These are phyloP conservation scores for Hyphopichia homilentoma DNA, from an alignment of 805 yeast genomes.

Conservation along the genomic window DNA sequence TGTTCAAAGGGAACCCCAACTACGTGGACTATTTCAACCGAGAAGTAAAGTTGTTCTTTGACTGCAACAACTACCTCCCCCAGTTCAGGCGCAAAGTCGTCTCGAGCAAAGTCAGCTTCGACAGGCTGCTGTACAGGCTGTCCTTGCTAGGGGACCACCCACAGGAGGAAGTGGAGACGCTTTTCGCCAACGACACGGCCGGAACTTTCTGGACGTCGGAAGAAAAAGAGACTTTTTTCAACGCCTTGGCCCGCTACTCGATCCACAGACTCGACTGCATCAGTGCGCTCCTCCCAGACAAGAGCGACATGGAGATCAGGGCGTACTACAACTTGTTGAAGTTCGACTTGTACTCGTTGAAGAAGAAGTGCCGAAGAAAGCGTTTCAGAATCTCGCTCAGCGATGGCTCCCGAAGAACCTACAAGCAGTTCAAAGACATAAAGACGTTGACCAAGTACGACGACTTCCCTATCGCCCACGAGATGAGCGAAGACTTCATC, in stretches of 20 bases:
- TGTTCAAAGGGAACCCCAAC: constrained; percentile 24
- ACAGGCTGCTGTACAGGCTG: constrained; percentile 2
- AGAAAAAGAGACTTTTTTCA: constrained; percentile 54
- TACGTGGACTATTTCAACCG: constrained; percentile 25
- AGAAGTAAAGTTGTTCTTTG: constrained; percentile 20
- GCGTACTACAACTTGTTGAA: constrained; percentile 42
- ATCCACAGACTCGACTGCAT: constrained; percentile 45
- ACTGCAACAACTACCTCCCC: constrained; percentile 1
- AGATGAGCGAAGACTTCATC: constrained; percentile 43
- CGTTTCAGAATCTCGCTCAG: constrained; percentile 1
- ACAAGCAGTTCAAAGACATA: constrained; percentile 7
- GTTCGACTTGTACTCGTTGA: constrained; percentile 18
- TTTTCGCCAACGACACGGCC: constrained; percentile 7
- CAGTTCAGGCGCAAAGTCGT: not conserved
- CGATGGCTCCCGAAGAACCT: constrained; percentile 1
- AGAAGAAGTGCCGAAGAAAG: constrained; percentile 11
- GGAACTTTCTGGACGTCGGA: constrained; percentile 43
- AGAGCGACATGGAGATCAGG: constrained; percentile 42
- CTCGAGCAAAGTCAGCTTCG: constrained; percentile 1
- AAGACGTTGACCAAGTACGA: constrained; percentile 29
- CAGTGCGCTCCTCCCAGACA: constrained; percentile 31
- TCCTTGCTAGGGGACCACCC: constrained; percentile 1
- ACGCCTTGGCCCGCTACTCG: constrained; percentile 45
- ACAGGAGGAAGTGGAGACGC: not conserved
- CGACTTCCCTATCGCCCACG: constrained; percentile 51